Evolutionary conservation across 139 green algal species (phyloP).

Genomic region (Nannochloris sp.): DNA sequence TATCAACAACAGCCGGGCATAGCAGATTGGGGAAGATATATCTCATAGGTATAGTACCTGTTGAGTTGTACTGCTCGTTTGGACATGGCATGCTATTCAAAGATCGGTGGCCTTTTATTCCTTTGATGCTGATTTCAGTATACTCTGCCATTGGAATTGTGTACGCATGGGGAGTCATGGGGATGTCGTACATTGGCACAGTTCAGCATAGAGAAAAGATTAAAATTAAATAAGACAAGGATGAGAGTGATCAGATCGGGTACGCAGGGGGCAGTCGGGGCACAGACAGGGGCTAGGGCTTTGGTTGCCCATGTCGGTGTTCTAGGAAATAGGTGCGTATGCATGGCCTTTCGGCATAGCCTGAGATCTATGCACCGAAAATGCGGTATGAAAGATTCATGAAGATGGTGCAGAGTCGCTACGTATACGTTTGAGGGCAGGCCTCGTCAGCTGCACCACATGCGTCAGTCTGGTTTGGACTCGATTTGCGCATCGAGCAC

Average conservation of each 20-base stretch:
- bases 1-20: background rate
- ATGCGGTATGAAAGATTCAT: too few species aligned
- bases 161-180: slow-evolving; percentile 29
- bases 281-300: too few species aligned
- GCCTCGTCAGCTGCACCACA: too few species aligned
- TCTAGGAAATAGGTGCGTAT: too few species aligned
- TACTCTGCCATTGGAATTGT: slow-evolving; percentile 57
- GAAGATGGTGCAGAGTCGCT: too few species aligned
- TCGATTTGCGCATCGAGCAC: background rate
- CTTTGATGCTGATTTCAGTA: slow-evolving; percentile 71
- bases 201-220: background rate
- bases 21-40: slow-evolving; percentile 24
- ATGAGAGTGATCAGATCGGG: too few species aligned
- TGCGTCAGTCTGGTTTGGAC: background rate
- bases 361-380: too few species aligned
- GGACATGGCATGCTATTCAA: slow-evolving; percentile 38
- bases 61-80: slow-evolving; percentile 56
- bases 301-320: too few species aligned
- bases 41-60: slow-evolving; percentile 42
- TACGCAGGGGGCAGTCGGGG: too few species aligned
- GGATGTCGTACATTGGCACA: background rate
- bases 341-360: too few species aligned
- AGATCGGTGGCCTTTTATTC: slow-evolving; percentile 65
- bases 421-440: too few species aligned
- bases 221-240: background rate